phyloP scores from a whole-genome alignment of 768 basidiomycete genomes.

The Auricularia sp. region DNA sequence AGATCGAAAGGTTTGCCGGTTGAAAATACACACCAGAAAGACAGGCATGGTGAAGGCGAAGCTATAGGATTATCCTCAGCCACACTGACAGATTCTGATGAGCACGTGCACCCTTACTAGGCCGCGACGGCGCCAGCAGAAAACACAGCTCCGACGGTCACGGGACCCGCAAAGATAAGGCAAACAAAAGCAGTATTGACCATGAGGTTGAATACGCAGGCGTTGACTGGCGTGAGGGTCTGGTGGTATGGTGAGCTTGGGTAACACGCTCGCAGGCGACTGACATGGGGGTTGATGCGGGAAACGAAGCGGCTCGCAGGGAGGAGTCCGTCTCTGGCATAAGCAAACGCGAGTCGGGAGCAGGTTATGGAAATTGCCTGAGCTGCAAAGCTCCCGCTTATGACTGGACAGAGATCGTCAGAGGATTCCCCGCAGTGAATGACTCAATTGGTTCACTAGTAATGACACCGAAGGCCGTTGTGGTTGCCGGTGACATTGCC shows the following conservation, averaged over 20 bases:
- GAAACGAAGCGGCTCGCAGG: background rate
- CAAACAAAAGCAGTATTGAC: conserved; percentile 5
- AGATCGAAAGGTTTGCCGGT: background rate
- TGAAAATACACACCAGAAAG: background rate
- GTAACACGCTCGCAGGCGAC: background rate
- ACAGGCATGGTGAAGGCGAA: background rate
- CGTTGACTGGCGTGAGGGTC: conserved; percentile 7
- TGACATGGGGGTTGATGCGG: background rate
- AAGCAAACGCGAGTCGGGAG: conserved; percentile 8
- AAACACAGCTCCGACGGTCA: conserved; percentile 7
- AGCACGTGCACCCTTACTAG: background rate
- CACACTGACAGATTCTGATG: background rate
- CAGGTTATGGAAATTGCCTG: conserved; percentile 4
- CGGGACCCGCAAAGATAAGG: conserved; percentile 7
- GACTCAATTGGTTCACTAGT: too few relatives aligned
- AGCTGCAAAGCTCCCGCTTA: background rate
- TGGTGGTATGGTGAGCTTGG: background rate
- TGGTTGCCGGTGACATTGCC: too few relatives aligned
- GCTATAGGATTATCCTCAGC: background rate
- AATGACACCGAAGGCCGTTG: too few relatives aligned
- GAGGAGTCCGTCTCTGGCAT: conserved; percentile 10
- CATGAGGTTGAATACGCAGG: conserved; percentile 6
- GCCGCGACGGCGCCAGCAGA: conserved; percentile 3
- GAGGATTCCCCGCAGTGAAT: too few relatives aligned
- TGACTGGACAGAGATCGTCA: background rate